Base-by-base conservation (phyloP, 2,329 filamentous ascomycete species). In the Emericellopsis cladophorae region DNA sequence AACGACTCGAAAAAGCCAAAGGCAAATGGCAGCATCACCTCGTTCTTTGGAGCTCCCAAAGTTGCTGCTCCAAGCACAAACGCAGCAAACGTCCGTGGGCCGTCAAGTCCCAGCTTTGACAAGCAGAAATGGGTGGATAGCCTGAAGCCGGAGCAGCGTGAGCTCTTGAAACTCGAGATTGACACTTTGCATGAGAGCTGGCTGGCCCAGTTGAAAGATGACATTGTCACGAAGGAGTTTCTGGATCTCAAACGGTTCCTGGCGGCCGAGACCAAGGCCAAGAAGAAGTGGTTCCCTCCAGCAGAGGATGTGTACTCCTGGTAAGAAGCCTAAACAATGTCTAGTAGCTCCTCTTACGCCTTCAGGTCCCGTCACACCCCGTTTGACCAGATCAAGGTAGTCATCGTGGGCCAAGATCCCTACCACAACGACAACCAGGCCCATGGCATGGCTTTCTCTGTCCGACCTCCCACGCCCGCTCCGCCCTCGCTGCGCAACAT, bases 381-480 rank as follows among this genome's bases (percentile, higher is more conserved):
- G 7, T 80, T 98, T 51, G 68, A 81, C 65, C 81, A 72, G 12
- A 89, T 96, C 59, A 95, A 94, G 61, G 84, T 84, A 43, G 89
- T 98, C 45, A 88, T 98, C 54, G 63, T 96, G 41, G 92, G 92
- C 48, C 92, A 98, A 66, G 92, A 98, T 58, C 92, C 92, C 3
- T 98, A 98, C 61, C 92, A 98, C 67, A 94, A 94, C 59, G 61
- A 78, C 58, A 93, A 93, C 61, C 92, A 98, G 69, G 92, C 92
- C 39, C 92, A 96, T 60, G 92, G 92, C 35, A 79, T 98, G 44
- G 90, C 85, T 57, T 98, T 98, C 71, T 95, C 87, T 37, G 89
- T 96, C 42, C 84, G 85, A 9, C 81, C 90, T 4, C 92, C 92
- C 0, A 94, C 87, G 0, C 76, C 77, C 4, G 87, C 90, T 1